phyloP scores from a whole-genome alignment of 176 grass and related monocot species.

The Carex littledalei region DNA sequence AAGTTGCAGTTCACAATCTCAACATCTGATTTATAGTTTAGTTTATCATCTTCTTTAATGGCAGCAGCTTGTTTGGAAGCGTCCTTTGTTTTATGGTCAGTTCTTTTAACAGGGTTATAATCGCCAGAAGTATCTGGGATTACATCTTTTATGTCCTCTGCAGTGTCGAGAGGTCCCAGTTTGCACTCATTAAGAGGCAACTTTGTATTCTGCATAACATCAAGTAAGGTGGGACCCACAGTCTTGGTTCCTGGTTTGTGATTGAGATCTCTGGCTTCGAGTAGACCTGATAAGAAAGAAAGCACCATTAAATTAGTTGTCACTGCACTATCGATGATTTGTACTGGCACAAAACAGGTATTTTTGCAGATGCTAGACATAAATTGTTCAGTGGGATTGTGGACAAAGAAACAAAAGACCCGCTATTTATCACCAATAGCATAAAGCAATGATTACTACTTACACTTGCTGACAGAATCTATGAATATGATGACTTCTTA shows the following conservation, averaged over 20 bases:
- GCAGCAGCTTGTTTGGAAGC: background rate
- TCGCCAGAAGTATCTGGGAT: background rate
- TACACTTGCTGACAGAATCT: background rate
- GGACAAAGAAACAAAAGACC: background rate
- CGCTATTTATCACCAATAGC: background rate
- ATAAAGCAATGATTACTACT: background rate
- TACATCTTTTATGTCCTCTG: background rate
- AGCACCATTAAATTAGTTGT: background rate
- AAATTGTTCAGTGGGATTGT: background rate
- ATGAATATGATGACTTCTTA: background rate
- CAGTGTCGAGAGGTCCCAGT: background rate
- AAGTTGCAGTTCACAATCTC: background rate
- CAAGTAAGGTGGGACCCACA: background rate
- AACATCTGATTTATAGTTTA: background rate
- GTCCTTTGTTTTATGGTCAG: background rate
- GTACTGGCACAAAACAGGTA: background rate
- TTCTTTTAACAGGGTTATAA: background rate
- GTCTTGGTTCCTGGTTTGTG: background rate
- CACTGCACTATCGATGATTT: background rate
- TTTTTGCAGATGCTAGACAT: background rate
- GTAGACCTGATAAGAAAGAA: background rate
- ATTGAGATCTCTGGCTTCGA: background rate
- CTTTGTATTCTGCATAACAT: background rate
- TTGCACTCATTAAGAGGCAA: background rate
- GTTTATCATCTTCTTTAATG: constrained; percentile 4